Conservation (phyloP, 1,284 basidiomycete genomes). For the Sporisorium scitamineum region DNA sequence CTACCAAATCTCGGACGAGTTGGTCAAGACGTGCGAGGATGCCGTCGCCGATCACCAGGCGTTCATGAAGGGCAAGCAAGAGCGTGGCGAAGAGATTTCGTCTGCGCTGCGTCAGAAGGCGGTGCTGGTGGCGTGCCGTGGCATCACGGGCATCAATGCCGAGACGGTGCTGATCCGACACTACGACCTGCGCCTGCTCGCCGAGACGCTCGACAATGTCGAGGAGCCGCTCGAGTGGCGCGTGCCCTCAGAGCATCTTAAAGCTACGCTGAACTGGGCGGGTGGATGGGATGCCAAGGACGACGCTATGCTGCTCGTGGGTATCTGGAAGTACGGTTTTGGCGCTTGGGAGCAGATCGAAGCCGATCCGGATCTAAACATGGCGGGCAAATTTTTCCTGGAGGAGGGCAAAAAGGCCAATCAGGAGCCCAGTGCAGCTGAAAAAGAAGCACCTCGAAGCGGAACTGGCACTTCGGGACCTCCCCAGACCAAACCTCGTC, state of each 20-base stretch:
- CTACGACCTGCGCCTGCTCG: slow-evolving; percentile 89
- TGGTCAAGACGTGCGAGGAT: slow-evolving; percentile 84
- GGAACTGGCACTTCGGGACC: slow-evolving; percentile 31
- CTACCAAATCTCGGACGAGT: slow-evolving; percentile 89
- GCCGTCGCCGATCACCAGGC: slow-evolving; percentile 87
- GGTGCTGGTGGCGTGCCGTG: slow-evolving; percentile 88
- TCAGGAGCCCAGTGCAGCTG: slow-evolving; percentile 38
- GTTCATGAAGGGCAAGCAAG: slow-evolving; percentile 68
- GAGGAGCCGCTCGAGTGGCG: slow-evolving; percentile 84
- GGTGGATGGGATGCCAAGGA: slow-evolving; percentile 93
- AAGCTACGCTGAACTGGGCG: slow-evolving; percentile 94
- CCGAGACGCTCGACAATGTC: slow-evolving; percentile 73
- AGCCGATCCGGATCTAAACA: slow-evolving; percentile 83
- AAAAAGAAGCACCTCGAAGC: slow-evolving; percentile 44
- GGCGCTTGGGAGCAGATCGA: slow-evolving; percentile 97
- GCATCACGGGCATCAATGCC: slow-evolving; percentile 94
- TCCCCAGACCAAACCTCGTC: slow-evolving; percentile 57
- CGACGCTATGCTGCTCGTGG: slow-evolving; percentile 92
- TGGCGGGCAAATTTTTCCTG: slow-evolving; percentile 94
- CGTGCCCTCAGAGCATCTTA: slow-evolving; percentile 90
- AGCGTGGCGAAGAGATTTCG: slow-evolving; percentile 79
- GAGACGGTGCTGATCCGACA: slow-evolving; percentile 93
- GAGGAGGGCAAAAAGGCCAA: slow-evolving; percentile 82
- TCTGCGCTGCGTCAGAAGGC: slow-evolving; percentile 84
- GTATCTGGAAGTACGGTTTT: slow-evolving; percentile 93